Conservation (phyloP, 2,329 filamentous ascomycete species). For the Teratosphaeria nubilosa region DNA sequence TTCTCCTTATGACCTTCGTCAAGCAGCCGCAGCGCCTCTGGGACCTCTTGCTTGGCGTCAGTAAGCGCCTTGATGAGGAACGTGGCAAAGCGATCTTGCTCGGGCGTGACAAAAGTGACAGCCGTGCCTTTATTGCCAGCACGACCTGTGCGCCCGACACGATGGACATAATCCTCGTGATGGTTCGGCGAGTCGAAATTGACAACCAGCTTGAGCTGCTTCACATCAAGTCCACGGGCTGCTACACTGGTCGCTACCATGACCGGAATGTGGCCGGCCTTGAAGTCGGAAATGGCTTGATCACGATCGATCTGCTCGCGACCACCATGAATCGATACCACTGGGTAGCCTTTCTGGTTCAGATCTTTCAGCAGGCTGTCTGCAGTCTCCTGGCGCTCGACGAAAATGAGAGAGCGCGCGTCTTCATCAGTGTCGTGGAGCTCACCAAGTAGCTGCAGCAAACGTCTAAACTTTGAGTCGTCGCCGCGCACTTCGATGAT, state of each 20-base stretch:
- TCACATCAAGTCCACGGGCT: constrained; percentile 88
- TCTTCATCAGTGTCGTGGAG: constrained; percentile 82
- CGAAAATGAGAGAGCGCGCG: constrained; percentile 65
- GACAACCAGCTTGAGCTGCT: constrained; percentile 88
- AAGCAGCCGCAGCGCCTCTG: constrained; percentile 54
- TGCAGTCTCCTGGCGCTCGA: constrained; percentile 28
- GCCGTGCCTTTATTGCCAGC: constrained; percentile 92
- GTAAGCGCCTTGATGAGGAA: constrained; percentile 87
- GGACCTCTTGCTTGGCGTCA: constrained; percentile 77
- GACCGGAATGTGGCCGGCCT: constrained; percentile 78
- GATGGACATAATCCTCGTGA: constrained; percentile 87
- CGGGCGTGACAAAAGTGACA: constrained; percentile 84
- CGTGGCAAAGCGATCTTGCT: constrained; percentile 81
- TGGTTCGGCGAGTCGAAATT: constrained; percentile 94
- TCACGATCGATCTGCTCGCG: constrained; percentile 91
- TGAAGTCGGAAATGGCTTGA: constrained; percentile 87
- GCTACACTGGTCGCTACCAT: constrained; percentile 92
- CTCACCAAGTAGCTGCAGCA: constrained; percentile 79
- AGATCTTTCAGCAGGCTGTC: constrained; percentile 53
- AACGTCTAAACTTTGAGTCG: constrained; percentile 68
- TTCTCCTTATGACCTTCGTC: constrained; percentile 70
- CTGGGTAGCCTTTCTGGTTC: constrained; percentile 76
- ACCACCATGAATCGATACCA: constrained; percentile 87
- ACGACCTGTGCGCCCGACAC: constrained; percentile 84
- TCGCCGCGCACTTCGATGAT: constrained; percentile 81